Evolutionary conservation across 1,284 basidiomycete species (phyloP), one percentile per base, ranked within the genome.

Genomic region (Ganoderma boninense): DNA sequence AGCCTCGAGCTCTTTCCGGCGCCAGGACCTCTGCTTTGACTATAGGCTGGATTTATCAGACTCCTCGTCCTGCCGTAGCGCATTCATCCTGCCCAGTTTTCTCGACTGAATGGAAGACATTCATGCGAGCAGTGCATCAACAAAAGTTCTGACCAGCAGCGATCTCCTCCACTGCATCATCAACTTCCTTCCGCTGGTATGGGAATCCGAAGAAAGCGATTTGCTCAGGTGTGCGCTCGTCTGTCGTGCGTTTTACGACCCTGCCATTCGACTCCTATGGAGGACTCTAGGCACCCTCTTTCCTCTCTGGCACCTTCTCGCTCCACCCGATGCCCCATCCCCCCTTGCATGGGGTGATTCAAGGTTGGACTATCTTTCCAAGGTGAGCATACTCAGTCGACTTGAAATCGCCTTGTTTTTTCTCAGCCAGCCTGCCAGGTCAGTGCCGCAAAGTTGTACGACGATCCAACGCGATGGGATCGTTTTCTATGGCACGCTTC

Each of bases 221-320:
- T 14, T 57, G 29, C 14, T 16, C 16, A 14, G 32, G 11, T 57
- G 54, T 20, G 54, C 54, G 11, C 7, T 35, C 16, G 54, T 57
- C 18, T 57, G 54, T 57, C 54, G 32, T 29, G 32, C 54, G 14
- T 57, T 57, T 16, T 23, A 57, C 29, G 54, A 57, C 1, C 54
- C 54, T 29, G 16, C 29, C 14, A 57, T 57, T 20, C 54, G 54
- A 26, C 3, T 35, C 54, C 29, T 57, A 20, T 57, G 54, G 54
- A 29, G 29, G 32, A 26, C 5, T 57, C 29, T 57, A 16, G 16
- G 18, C 26, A 32, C 29, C 2, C 26, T 57, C 13, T 35, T 32
- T 35, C 54, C 54, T 35, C 18, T 57, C 14, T 57, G 54, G 54
- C 54, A 57, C 29, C 54, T 57, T 57, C 29, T 57, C 7, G 54